Evolutionary conservation across 208 protist genomes (phyloP), one percentile per base, ranked within the genome.

Genomic region (Leishmania gerbilli): DNA sequence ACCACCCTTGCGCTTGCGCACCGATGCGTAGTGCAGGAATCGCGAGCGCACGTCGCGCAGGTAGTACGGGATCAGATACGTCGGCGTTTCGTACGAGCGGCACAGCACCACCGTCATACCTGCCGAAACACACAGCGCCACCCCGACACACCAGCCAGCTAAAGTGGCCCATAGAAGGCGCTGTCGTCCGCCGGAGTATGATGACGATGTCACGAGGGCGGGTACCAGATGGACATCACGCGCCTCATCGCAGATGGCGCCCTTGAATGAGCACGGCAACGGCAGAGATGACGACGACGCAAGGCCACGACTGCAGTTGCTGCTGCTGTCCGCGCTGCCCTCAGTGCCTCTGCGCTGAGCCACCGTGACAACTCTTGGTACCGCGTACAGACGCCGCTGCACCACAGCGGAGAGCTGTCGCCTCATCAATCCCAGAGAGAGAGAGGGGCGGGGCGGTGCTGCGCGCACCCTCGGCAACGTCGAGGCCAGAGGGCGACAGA

Each of bases 31-130:
- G 88, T 97, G 95, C 72, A 86, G 89, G 75, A 98, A 98, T 58
- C 92, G 91, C 0, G 90, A 91, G 74, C 84, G 82, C 53, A 95
- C 88, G 67, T 95, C 92, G 65, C 93, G 93, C 75, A 98, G 81
- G 83, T 98, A 97, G 77, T 94, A 97, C 68, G 93, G 95, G 76
- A 97, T 96, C 21, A 98, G 86, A 79, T 97, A 98, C 19, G 90
- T 87, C 8, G 95, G 95, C 19, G 92, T 97, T 75, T 96, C 92
- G 31, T 94, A 82, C 24, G 92, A 82, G 47, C 87, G 87, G 86
- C 92, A 95, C 53, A 89, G 74, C 68, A 84, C 93, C 3, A 89
- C 80, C 31, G 75, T 79, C 11, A 71, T 76, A 60, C 78, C 84
- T 0, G 58, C 77, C 45, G 81, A 37, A n/a, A 62, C 58, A 42